Percentiles rank a stretch among this genome's conserved stretches.
phyloP scores from a whole-genome alignment of 2,329 filamentous ascomycete species.

The Parafenestella ontariensis region DNA sequence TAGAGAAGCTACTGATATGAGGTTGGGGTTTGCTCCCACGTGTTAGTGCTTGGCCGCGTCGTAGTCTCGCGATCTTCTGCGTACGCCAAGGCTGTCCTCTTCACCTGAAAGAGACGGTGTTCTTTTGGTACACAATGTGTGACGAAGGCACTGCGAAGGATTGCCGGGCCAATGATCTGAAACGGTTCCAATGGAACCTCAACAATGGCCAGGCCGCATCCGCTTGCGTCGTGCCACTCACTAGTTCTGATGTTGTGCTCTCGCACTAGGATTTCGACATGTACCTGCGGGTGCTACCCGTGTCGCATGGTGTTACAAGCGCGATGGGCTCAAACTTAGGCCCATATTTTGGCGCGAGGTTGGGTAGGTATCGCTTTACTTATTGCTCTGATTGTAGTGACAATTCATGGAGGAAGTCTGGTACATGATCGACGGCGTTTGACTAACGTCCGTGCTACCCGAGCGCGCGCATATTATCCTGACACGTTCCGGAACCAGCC shows the following conservation, averaged over 20 bases:
- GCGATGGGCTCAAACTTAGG: not conserved
- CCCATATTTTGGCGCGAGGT: not conserved
- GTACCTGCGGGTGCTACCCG: not conserved
- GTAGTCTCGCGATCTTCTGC: no score
- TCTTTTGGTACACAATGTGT: not conserved
- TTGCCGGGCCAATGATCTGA: not conserved
- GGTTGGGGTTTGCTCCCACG: no score
- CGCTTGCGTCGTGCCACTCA: not conserved
- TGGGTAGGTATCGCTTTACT: not conserved
- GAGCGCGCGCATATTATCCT: not conserved
- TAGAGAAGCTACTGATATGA: no score
- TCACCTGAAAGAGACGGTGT: no score
- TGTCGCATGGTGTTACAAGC: not conserved
- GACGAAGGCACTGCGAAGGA: not conserved
- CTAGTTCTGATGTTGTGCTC: not conserved
- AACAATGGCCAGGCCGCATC: not conserved
- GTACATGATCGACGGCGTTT: not conserved
- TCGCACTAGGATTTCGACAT: not conserved
- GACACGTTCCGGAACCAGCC: not conserved
- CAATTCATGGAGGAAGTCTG: not conserved
- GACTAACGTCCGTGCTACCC: not conserved
- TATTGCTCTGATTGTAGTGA: not conserved
- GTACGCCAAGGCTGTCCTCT: no score
- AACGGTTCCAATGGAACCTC: not conserved
- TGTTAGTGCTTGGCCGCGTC: no score